phyloP scores from a whole-genome alignment of 1,139 yeast genomes.

The Suhomyces choctaworum region DNA sequence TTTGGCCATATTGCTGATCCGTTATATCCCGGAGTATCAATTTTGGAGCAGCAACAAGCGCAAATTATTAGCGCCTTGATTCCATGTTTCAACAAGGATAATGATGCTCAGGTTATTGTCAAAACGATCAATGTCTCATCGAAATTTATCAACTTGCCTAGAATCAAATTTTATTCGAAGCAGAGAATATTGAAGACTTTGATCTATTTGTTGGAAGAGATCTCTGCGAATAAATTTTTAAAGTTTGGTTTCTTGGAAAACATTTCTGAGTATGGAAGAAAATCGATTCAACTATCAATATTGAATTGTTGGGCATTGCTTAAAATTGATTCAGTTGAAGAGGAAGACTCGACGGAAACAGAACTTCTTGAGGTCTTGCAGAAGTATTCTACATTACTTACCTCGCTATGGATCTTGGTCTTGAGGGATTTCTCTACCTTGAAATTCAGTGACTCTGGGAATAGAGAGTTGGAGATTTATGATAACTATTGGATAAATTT shows the following conservation, averaged over 20 bases:
- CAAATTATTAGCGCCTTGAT: slow-evolving; percentile 87
- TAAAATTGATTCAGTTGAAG: slow-evolving; percentile 47
- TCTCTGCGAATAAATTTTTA: slow-evolving; percentile 46
- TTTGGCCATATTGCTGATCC: slow-evolving; percentile 70
- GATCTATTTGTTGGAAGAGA: slow-evolving; percentile 65
- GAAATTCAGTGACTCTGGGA: slow-evolving; percentile 52
- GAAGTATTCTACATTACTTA: slow-evolving; percentile 59
- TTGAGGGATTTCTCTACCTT: slow-evolving; percentile 72
- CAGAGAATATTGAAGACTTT: slow-evolving; percentile 69
- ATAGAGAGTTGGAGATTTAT: slow-evolving; percentile 57
- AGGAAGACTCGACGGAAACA: slow-evolving; percentile 30
- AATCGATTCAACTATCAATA: slow-evolving; percentile 66
- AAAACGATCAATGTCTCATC: slow-evolving; percentile 81
- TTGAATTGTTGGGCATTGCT: slow-evolving; percentile 89
- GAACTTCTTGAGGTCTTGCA: slow-evolving; percentile 48
- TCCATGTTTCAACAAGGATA: slow-evolving; percentile 80
- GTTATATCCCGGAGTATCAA: slow-evolving; percentile 65
- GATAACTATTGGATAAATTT: slow-evolving; percentile 77
- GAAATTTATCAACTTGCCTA: slow-evolving; percentile 58
- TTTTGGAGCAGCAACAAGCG: slow-evolving; percentile 91
- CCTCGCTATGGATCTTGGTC: slow-evolving; percentile 78
- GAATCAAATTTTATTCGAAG: slow-evolving; percentile 48
- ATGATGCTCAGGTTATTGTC: slow-evolving; percentile 72
- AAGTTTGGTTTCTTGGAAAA: slow-evolving; percentile 45
- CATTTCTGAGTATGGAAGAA: slow-evolving; percentile 55